phyloP scores from a whole-genome alignment of 805 yeast species.

The Monosporozyma servazzii region DNA sequence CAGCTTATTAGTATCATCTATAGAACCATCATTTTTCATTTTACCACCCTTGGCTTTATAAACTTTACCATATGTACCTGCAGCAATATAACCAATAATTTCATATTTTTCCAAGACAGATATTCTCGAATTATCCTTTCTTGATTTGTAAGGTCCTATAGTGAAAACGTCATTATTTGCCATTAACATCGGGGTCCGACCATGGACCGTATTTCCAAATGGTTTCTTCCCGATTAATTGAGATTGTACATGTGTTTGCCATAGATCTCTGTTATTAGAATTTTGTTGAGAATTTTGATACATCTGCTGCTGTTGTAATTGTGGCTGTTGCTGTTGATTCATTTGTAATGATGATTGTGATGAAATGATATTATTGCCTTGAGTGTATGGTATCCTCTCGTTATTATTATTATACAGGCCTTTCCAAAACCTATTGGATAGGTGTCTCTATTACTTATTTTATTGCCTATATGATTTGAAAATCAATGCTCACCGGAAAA shows the following conservation, averaged over 20 bases:
- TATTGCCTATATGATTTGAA: not conserved
- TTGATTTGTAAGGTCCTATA: constrained; percentile 47
- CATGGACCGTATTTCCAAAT: constrained; percentile 15
- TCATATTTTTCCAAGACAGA: constrained; percentile 80
- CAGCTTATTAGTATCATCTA: not conserved
- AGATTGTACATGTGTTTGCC: constrained; percentile 10
- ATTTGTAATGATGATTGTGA: not conserved
- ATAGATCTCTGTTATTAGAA: constrained; percentile 10
- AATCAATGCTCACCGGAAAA: not conserved
- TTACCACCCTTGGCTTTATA: constrained; percentile 61
- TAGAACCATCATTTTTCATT: not conserved
- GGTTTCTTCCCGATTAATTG: constrained; percentile 5
- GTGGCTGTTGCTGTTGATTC: constrained; percentile 6
- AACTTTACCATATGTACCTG: constrained; percentile 97
- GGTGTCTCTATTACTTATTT: not conserved
- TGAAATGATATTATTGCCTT: not conserved
- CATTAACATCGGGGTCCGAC: constrained; percentile 39
- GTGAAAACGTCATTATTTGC: constrained; percentile 48
- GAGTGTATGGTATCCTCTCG: not conserved
- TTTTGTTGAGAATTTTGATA: constrained; percentile 10
- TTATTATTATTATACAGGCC: not conserved
- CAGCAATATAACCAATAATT: constrained; percentile 91
- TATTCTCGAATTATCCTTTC: constrained; percentile 57
- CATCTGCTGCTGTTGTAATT: constrained; percentile 10
- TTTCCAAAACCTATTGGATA: not conserved